phyloP scores from a whole-genome alignment of 2,329 filamentous ascomycete genomes.

The Ceratocystiopsis minuta region DNA sequence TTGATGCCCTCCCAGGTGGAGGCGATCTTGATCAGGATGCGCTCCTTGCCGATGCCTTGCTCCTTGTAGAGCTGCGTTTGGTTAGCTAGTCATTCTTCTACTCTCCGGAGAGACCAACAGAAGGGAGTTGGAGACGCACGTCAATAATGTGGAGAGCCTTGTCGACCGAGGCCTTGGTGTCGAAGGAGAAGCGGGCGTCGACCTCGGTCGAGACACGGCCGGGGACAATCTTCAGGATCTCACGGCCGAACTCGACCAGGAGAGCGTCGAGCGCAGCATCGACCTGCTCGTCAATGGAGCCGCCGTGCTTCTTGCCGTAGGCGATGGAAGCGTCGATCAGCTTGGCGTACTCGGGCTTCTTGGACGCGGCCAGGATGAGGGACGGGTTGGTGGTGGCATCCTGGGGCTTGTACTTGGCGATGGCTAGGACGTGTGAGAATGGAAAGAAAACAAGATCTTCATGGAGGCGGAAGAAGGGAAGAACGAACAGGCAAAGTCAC shows the following conservation, averaged over 20 bases:
- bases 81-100: background rate
- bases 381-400: conserved; percentile 99
- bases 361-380: conserved; percentile 91
- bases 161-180: conserved; percentile 75
- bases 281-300: conserved; percentile 60
- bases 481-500: conserved; percentile 66
- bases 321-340: conserved; percentile 73
- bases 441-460: too few relatives aligned
- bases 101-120: background rate
- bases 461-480: background rate
- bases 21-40: conserved; percentile 94
- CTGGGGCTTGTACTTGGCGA: conserved; percentile 99
- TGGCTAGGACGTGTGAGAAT: conserved; percentile 36
- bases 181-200: conserved; percentile 88
- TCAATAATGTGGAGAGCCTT: conserved; percentile 97
- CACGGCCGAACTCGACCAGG: conserved; percentile 92
- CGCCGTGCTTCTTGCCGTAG: conserved; percentile 64
- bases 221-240: conserved; percentile 92
- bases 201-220: conserved; percentile 99
- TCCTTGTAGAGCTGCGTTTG: conserved; percentile 70
- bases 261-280: conserved; percentile 83
- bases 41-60: conserved; percentile 80
- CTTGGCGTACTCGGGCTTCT: conserved; percentile 91
- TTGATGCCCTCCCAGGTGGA: conserved; percentile 99
- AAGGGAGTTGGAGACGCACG: conserved; percentile 30